Evolutionary conservation across 768 basidiomycete species (phyloP).

Genomic region (Omphalotus guepiniiformis): DNA sequence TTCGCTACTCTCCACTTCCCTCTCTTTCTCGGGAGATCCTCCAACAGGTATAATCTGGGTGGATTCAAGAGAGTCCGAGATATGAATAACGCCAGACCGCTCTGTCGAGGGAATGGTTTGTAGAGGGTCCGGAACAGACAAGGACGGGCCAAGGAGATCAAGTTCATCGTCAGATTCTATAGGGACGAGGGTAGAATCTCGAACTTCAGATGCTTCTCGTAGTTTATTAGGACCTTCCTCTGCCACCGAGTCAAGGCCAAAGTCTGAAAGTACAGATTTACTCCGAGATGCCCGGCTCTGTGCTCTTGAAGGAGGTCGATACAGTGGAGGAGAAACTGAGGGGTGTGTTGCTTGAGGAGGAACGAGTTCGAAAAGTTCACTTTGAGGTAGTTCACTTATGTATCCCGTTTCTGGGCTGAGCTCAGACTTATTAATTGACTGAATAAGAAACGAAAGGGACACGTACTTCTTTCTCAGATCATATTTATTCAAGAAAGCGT

Average conservation of each 20-base stretch:
- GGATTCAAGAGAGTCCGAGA: background rate
- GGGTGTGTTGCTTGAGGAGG: slow-evolving; percentile 1
- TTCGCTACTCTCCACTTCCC: too few relatives aligned
- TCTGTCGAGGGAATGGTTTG: background rate
- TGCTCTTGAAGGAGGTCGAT: background rate
- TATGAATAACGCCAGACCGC: background rate
- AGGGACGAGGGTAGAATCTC: slow-evolving; percentile 4
- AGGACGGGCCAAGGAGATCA: slow-evolving; percentile 33
- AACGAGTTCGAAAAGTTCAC: slow-evolving; percentile 10
- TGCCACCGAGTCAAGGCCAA: slow-evolving; percentile 1
- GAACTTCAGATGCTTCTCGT: background rate
- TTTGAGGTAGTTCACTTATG: slow-evolving; percentile 14
- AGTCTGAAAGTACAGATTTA: slow-evolving; percentile 8
- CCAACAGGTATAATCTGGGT: background rate
- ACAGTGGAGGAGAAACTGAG: background rate
- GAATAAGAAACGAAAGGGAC: slow-evolving; percentile 4
- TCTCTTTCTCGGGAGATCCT: too few relatives aligned
- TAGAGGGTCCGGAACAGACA: slow-evolving; percentile 6
- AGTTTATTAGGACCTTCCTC: background rate
- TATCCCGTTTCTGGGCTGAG: slow-evolving; percentile 31
- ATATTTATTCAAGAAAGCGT: slow-evolving; percentile 51
- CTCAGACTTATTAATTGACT: slow-evolving; percentile 6
- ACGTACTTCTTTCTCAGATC: slow-evolving; percentile 50
- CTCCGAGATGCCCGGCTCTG: background rate
- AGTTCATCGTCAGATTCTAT: slow-evolving; percentile 28